Percentiles rank a stretch among this genome's conserved stretches.
These are phyloP conservation scores for Pneumocystis carinii DNA, from an alignment of 1,139 yeast genomes.

Conservation along the genomic window DNA sequence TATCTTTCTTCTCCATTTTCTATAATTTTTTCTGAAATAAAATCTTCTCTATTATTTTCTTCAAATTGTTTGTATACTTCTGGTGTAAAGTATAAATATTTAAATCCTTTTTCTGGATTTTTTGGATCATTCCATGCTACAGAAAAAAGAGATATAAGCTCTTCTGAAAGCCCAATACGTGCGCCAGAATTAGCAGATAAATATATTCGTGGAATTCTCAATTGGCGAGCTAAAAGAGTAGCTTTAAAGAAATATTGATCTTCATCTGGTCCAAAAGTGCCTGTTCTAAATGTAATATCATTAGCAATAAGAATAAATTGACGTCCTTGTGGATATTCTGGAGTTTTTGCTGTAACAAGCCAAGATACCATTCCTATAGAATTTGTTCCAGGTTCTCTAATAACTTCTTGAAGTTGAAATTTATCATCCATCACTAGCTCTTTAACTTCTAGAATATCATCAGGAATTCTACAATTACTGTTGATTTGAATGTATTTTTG, in stretches of 20 bases:
- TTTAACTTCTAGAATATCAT: slow-evolving; percentile 58
- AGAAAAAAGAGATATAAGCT: slow-evolving; percentile 70
- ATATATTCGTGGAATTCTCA: slow-evolving; percentile 89
- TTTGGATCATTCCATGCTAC: slow-evolving; percentile 81
- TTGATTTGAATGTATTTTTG: slow-evolving; percentile 31
- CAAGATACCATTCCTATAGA: slow-evolving; percentile 96
- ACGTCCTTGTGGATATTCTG: slow-evolving; percentile 95
- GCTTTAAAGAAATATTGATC: slow-evolving; percentile 82
- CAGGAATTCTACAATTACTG: slow-evolving; percentile 39
- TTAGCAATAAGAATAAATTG: slow-evolving; percentile 83
- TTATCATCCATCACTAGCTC: slow-evolving; percentile 65
- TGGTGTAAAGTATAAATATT: slow-evolving; percentile 64
- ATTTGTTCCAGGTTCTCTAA: slow-evolving; percentile 92
- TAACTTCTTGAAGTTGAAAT: slow-evolving; percentile 72
- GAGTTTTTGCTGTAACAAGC: slow-evolving; percentile 78
- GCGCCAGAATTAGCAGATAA: slow-evolving; percentile 98
- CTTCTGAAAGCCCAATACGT: slow-evolving; percentile 95
- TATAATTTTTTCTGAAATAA: slow-evolving; percentile 63
- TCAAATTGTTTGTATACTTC: slow-evolving; percentile 50
- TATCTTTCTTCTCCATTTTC: slow-evolving; percentile 74
- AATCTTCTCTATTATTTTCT: slow-evolving; percentile 43
- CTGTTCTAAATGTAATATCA: slow-evolving; percentile 93
- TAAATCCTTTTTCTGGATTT: slow-evolving; percentile 73
- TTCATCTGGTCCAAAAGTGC: slow-evolving; percentile 97
- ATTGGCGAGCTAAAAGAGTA: slow-evolving; percentile 75